Evolutionary conservation across 208 protist genomes (phyloP), one percentile per base, ranked within the genome.

Genomic region (Crithidia expoeki): DNA sequence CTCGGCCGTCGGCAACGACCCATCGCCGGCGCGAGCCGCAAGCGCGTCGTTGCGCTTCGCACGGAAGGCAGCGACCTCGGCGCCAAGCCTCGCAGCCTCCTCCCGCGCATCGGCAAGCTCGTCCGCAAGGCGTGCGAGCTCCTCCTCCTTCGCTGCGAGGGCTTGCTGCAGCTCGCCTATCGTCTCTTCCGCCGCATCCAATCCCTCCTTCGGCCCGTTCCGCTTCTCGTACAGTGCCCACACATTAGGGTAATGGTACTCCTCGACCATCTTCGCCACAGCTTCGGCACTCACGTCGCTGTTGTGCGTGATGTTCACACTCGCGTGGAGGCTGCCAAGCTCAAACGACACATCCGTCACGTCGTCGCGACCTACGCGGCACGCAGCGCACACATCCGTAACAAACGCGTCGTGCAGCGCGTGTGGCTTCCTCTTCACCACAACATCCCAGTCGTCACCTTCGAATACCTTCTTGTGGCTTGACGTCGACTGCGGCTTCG

Each of bases 401-500:
- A 72, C 33, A 71, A 88, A 84, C 4, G 79, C 76, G 1, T 78
- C 64, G 36, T 57, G 51, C 42, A 89, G 55, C 56, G 77, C 70
- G 2, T 83, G 72, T n/a, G 64, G 53, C 46, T 73, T 52, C 10
- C 38, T 59, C 30, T 38, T 46, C 47, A 88, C 23, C n/a, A 81
- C 72, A 30, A 70, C 21, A 60, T 68, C 72, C 83, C 83, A 84
- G 23, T 65, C 64, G 0, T 83, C 79, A 16, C 83, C 83, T 17
- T 59, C 53, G 52, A 88, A 71, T 40, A n/a, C 52, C 61, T 81
- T 83, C 63, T 86, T 50, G 73, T 86, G 81, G 16, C 17, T 27
- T 28, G 76, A 76, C 16, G 70, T 72, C 5, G 74, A 25, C 66
- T 62, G 65, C 40, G 58, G 66, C 52, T 68, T 58, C 25, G 67